Evolutionary conservation across 2,329 filamentous ascomycete genomes (phyloP), one percentile per base, ranked within the genome.

Genomic region (Claviceps sp.): DNA sequence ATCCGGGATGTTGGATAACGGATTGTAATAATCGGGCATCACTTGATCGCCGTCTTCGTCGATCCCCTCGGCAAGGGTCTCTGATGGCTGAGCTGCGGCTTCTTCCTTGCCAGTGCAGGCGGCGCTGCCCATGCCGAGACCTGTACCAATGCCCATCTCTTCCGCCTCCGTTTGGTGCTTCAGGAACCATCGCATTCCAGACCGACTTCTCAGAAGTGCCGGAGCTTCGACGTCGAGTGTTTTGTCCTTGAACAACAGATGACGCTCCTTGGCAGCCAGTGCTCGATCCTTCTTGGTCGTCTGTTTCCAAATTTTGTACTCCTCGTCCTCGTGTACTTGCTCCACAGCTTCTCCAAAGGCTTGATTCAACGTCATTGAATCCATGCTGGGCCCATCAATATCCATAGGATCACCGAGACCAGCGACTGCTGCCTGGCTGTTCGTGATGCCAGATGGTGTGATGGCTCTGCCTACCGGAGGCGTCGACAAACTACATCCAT

Each of bases 291-390:
- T 96, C 70, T 97, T 97, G 2, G 93, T 98, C 42, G 95, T 89
- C 68, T 97, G 91, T 71, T 97, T 98, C 93, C 94, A 98, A 39
- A 93, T 87, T 65, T 94, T 95, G 70, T 93, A 95, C 64, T 96
- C 91, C 54, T 97, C 90, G 60, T 97, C 90, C 59, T 94, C 82
- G 58, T 89, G 89, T 13, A 80, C 77, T 59, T 95, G 87, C 59
- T 94, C 86, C 14, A 74, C 77, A 34, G 79, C 78, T 54, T 85
- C 76, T 16, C 79, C 80, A 52, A 87, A 76, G 1, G 81, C 78
- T 50, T 84, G 80, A 41, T 76, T 76, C 19, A 86, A 64, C 0
- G 77, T 73, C 64, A 86, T 75, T 22, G 81, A 82, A 57, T 81
- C 84, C 41, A 88, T 72, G 2, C 83, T 84, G 5, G 84, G 79